Conservation (phyloP, 179 eudicot species). For the Drosera spatulata region DNA sequence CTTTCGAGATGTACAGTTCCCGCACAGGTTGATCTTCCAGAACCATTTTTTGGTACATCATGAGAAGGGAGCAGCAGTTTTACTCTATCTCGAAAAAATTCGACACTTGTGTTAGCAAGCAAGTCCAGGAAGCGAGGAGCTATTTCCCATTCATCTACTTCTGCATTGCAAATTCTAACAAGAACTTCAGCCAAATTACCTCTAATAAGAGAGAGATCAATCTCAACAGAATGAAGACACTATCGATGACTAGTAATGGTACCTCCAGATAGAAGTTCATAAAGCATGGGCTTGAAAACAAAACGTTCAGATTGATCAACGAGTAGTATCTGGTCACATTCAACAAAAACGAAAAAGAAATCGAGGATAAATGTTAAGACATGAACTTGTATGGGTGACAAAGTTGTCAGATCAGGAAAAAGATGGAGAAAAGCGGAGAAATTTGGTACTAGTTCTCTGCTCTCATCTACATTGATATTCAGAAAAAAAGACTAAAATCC, state of each 20-base stretch:
- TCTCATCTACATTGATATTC: too few species aligned
- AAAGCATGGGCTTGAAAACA: constrained; percentile 98
- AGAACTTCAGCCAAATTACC: constrained; percentile 4
- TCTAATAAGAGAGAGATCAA: neutral
- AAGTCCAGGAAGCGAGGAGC: constrained; percentile 93
- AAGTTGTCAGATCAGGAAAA: neutral
- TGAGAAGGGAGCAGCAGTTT: constrained; percentile 52
- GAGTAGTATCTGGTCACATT: constrained; percentile 62
- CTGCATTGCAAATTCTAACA: constrained; percentile 30
- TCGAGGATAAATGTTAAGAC: neutral
- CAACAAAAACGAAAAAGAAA: constrained; percentile 2
- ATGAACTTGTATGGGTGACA: constrained; percentile 2
- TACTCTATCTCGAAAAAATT: constrained; percentile 80
- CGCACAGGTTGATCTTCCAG: constrained; percentile 35
- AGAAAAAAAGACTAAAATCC: too few species aligned
- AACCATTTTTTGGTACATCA: constrained; percentile 31
- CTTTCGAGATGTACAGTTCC: constrained; percentile 92
- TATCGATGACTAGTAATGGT: constrained; percentile 9
- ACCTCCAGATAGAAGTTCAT: constrained; percentile 98
- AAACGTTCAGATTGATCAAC: constrained; percentile 92
- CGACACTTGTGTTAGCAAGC: constrained; percentile 66
- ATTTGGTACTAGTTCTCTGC: too few species aligned
- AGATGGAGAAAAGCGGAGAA: too few species aligned
- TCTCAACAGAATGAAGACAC: neutral
- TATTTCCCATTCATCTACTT: constrained; percentile 96